Percentiles rank a stretch among this genome's conserved stretches.
Conservation (phyloP, 257 asterid genomes). For the Solanum dulcamara region DNA sequence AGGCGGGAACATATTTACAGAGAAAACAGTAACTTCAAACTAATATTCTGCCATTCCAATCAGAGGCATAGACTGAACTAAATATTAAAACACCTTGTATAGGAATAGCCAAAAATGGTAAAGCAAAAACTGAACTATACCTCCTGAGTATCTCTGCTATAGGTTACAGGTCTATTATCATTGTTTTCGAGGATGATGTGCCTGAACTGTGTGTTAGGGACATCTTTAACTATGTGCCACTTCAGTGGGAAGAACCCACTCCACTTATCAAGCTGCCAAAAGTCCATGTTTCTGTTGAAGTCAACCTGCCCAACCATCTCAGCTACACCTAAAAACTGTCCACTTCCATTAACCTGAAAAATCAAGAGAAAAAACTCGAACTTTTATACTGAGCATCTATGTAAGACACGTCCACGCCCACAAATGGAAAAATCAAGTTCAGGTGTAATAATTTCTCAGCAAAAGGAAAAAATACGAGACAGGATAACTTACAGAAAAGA, state of each 20-base stretch:
- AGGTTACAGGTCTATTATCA: slow-evolving; percentile 58
- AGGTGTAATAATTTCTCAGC: background rate
- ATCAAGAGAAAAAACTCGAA: background rate
- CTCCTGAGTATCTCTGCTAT: slow-evolving; percentile 87
- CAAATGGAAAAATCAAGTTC: background rate
- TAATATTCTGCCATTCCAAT: background rate
- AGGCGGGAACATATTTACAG: background rate
- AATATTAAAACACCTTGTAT: background rate
- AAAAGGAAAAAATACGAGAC: background rate
- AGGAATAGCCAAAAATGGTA: background rate
- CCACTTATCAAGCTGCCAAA: slow-evolving; percentile 94
- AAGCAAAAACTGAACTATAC: slow-evolving; percentile 8
- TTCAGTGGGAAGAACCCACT: slow-evolving; percentile 69
- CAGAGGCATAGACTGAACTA: background rate
- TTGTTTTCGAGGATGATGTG: slow-evolving; percentile 71
- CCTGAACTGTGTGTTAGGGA: slow-evolving; percentile 43
- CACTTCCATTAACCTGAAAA: slow-evolving; percentile 70
- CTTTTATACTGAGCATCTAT: background rate
- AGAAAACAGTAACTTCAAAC: background rate
- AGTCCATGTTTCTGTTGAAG: slow-evolving; percentile 65
- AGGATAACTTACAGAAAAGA: slow-evolving; percentile 50
- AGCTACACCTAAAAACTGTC: slow-evolving; percentile 84
- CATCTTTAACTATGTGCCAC: slow-evolving; percentile 88
- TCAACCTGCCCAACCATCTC: slow-evolving; percentile 82
- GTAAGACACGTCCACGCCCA: background rate